These are phyloP conservation scores for Cryphonectria carpinicola DNA, from an alignment of 2,329 filamentous ascomycete genomes.

Conservation along the genomic window DNA sequence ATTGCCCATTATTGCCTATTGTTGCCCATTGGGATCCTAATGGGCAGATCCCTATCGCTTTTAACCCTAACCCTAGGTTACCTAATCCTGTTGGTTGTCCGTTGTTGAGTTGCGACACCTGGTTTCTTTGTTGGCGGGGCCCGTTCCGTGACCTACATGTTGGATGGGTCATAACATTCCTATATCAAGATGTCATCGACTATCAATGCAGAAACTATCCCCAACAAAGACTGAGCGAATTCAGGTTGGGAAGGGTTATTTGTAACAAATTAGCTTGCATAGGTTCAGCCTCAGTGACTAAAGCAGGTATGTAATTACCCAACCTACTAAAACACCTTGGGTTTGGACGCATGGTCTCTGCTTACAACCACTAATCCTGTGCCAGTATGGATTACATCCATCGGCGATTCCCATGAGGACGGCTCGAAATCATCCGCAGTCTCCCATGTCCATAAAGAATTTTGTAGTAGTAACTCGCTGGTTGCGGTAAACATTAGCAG, in stretches of 20 bases:
- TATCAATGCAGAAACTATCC: not conserved
- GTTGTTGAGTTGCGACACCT: too few species aligned
- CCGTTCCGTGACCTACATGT: too few species aligned
- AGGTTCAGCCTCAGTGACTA: constrained; percentile 1
- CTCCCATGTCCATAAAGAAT: not conserved
- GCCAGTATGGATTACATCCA: not conserved
- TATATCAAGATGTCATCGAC: not conserved
- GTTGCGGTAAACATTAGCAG: not conserved
- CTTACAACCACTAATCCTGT: not conserved
- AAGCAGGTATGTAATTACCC: not conserved
- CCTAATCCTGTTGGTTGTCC: too few species aligned
- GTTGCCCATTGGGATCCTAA: too few species aligned
- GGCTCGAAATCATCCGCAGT: not conserved
- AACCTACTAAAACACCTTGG: not conserved
- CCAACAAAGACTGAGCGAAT: not conserved
- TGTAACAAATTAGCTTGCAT: not conserved
- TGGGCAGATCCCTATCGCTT: too few species aligned
- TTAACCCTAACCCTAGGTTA: too few species aligned
- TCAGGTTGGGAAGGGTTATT: not conserved
- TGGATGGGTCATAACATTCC: too few species aligned
- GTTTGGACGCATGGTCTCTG: not conserved
- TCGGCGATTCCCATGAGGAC: not conserved
- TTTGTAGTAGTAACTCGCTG: not conserved
- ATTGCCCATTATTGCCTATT: too few species aligned
- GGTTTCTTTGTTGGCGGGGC: too few species aligned